Base-by-base conservation (phyloP, 257 asterid species). In the Rubia yunnanensis region DNA sequence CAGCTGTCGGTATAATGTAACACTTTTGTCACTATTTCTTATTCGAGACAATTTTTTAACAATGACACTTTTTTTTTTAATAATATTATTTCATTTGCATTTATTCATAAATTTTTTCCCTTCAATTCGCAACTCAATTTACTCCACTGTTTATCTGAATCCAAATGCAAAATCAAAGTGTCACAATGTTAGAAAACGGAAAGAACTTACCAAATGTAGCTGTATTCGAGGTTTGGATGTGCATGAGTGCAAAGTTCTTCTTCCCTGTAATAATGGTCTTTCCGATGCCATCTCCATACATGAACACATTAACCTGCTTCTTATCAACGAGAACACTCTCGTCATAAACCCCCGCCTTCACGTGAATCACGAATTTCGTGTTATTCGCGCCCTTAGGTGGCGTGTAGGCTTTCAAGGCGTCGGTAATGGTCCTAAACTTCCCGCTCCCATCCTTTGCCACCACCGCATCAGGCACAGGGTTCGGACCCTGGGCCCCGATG, bases 371-470 rank as follows among this genome's bases (percentile, higher is more conserved):
- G 76, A 63, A 91, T 63, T 89, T 79, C 1, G 92, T 92, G 2
- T 61, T 26, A 81, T 82, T 1, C 14, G 52, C 52, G 5, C 52
- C 52, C 20, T 44, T 44, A 0, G 52, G 71, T 52, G 61, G 58
- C 1, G 91, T 91, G 75, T 86, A 86, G 1, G 95, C 77, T 0
- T 60, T 70, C 3, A 91, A 4, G 10, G 94, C 96, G 0, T 67
- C 79, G 0, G 10, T 7, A 10, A 91, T 73, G 3, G 81, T 85
- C 74, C 58, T 86, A 61, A 68, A 88, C 18, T 73, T 69, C 0
- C 94, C 96, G 54, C 89, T 84, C 0, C 95, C 95, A 36, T 87
- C 87, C 77, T 81, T 72, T 41, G 95, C 84, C 14, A 90, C 97
- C 35, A 82, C 82, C 0, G 67, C 88, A n/a, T 87, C 23, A 0